phyloP scores from a whole-genome alignment of 2,329 filamentous ascomycete species.

The Akanthomyces dipterigenus region DNA sequence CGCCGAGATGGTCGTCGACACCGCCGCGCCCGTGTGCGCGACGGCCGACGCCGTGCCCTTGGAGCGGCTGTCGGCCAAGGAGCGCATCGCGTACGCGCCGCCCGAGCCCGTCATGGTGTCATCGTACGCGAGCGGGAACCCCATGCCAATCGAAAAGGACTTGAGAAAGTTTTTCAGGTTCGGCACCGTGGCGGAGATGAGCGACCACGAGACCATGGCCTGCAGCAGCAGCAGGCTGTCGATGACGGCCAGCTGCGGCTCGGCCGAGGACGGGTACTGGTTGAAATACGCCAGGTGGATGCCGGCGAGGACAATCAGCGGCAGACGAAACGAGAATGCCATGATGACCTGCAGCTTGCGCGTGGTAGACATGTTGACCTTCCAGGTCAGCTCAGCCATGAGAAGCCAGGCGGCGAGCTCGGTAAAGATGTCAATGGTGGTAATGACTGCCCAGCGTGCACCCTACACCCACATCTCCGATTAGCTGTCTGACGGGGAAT shows the following conservation, averaged over 20 bases:
- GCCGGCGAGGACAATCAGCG: constrained; percentile 14
- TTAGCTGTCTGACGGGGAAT: background rate
- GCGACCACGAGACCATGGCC: constrained; percentile 16
- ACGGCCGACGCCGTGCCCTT: background rate
- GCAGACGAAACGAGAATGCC: constrained; percentile 18
- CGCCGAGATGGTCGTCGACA: constrained; percentile 1
- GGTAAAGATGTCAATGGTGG: constrained; percentile 14
- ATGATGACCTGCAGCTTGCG: constrained; percentile 17
- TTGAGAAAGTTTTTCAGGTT: constrained; percentile 19
- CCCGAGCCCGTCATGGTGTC: constrained; percentile 10
- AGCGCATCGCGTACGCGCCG: constrained; percentile 11
- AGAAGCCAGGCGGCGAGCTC: constrained; percentile 16
- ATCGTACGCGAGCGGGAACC: constrained; percentile 11
- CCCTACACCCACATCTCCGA: background rate
- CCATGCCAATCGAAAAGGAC: constrained; percentile 16
- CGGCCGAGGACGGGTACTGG: constrained; percentile 7
- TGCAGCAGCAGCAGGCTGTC: constrained; percentile 17
- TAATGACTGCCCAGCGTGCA: constrained; percentile 14
- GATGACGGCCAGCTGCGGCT: constrained; percentile 15
- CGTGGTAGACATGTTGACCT: constrained; percentile 15
- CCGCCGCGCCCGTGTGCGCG: background rate
- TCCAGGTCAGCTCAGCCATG: constrained; percentile 13
- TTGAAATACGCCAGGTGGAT: constrained; percentile 13
- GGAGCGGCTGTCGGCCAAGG: constrained; percentile 7
- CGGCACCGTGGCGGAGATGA: constrained; percentile 19